Conservation (phyloP, 805 yeast species). For the Zygotorulaspora danielsina region DNA sequence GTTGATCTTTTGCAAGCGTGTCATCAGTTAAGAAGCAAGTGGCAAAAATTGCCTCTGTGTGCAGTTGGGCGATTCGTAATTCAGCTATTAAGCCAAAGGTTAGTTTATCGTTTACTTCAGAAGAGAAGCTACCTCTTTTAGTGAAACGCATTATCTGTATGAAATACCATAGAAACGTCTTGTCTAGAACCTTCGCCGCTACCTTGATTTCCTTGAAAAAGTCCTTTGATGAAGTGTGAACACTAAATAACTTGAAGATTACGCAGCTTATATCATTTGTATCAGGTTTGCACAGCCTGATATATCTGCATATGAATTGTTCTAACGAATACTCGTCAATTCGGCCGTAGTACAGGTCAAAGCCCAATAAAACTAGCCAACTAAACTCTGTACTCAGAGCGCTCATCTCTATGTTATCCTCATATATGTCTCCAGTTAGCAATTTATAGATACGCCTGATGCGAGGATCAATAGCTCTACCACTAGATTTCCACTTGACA, state of each 20-base stretch:
- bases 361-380: constrained; percentile 62
- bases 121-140: constrained; percentile 24
- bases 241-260: constrained; percentile 21
- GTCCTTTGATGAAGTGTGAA: constrained; percentile 13
- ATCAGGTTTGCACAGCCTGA: constrained; percentile 10
- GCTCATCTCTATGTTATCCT: constrained; percentile 25
- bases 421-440: constrained; percentile 49
- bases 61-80: constrained; percentile 44
- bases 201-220: constrained; percentile 14
- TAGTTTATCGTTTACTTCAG: constrained; percentile 36
- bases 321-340: constrained; percentile 36
- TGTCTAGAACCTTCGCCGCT: constrained; percentile 28
- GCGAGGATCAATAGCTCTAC: constrained; percentile 44
- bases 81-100: constrained; percentile 47
- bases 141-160: constrained; percentile 43
- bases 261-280: constrained; percentile 12
- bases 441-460: constrained; percentile 60
- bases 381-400: constrained; percentile 46
- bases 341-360: constrained; percentile 62
- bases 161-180: constrained; percentile 50
- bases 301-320: constrained; percentile 22
- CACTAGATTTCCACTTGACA: constrained; percentile 54
- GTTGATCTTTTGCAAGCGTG: constrained; percentile 38
- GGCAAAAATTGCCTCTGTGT: constrained; percentile 60
- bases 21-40: constrained; percentile 55